A percentile compares a stretch with the other conserved stretches of the same genome.
Evolutionary conservation across 805 yeast species (phyloP).

Genomic region (Lipomyces starkeyi): DNA sequence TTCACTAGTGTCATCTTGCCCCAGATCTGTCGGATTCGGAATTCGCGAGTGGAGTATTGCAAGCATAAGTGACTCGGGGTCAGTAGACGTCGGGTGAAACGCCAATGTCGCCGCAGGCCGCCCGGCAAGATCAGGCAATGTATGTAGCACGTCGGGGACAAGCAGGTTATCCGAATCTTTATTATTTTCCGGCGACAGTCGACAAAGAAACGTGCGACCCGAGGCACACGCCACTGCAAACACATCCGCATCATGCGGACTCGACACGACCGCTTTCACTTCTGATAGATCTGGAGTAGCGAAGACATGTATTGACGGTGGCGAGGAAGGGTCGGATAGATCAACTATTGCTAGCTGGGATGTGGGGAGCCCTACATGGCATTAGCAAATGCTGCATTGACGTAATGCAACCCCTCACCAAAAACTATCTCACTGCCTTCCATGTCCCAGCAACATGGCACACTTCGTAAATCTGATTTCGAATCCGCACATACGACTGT

Average conservation of each 20-base stretch:
- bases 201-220: slow-evolving; percentile 27
- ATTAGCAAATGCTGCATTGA: neutral
- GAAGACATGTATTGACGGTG: neutral
- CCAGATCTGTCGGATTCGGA: neutral
- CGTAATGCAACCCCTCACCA: slow-evolving; percentile 10
- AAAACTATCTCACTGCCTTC: slow-evolving; percentile 17
- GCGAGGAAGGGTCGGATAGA: slow-evolving; percentile 7
- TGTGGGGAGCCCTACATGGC: neutral
- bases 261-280: slow-evolving; percentile 22
- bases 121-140: slow-evolving; percentile 15
- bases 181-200: slow-evolving; percentile 1
- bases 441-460: slow-evolving; percentile 24
- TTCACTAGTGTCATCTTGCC: neutral
- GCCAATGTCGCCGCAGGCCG: slow-evolving; percentile 25
- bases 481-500: slow-evolving; percentile 21
- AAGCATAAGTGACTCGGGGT: slow-evolving; percentile 33
- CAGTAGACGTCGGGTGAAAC: slow-evolving; percentile 35
- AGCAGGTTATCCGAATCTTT: neutral
- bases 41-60: slow-evolving; percentile 14
- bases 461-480: neutral
- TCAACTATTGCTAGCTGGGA: slow-evolving; percentile 8
- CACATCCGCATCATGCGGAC: slow-evolving; percentile 27
- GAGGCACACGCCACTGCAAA: slow-evolving; percentile 32
- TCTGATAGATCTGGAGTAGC: slow-evolving; percentile 19
- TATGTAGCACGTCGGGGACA: slow-evolving; percentile 17